phyloP scores from a whole-genome alignment of 208 protist species.

The Phytomonas sp. region DNA sequence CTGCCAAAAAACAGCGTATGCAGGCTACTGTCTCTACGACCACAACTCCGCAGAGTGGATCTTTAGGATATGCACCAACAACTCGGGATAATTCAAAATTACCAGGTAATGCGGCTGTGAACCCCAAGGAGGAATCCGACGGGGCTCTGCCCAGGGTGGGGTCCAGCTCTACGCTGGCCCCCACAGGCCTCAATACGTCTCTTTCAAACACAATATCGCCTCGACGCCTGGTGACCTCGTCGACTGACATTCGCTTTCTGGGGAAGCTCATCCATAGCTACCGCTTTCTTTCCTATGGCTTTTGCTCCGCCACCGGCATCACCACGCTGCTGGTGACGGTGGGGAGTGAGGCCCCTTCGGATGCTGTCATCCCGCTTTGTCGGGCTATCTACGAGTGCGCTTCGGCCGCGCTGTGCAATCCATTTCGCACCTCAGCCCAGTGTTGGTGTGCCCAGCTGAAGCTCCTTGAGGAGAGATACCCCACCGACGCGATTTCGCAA shows the following conservation, averaged over 20 bases:
- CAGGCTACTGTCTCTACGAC: background rate
- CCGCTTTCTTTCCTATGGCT: conserved; percentile 65
- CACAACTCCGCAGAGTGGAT: background rate
- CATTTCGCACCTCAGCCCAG: conserved; percentile 44
- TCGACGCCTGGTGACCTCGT: conserved; percentile 19
- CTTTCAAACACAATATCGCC: background rate
- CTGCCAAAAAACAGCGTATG: conserved; percentile 6
- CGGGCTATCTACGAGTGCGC: conserved; percentile 67
- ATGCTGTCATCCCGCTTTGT: conserved; percentile 80
- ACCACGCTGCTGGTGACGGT: conserved; percentile 63
- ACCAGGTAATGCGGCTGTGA: background rate
- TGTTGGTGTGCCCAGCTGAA: conserved; percentile 32
- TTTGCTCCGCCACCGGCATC: conserved; percentile 66
- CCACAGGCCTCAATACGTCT: background rate
- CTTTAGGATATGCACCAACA: background rate
- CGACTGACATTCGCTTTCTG: conserved; percentile 59
- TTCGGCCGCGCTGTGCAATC: conserved; percentile 65
- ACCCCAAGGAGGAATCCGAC: background rate
- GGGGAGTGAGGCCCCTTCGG: conserved; percentile 39
- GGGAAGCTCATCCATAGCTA: conserved; percentile 54
- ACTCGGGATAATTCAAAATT: background rate
- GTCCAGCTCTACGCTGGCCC: conserved; percentile 9
- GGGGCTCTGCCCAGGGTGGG: background rate
- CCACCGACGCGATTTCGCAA: background rate
- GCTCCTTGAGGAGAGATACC: conserved; percentile 18